These are phyloP conservation scores for Tetracladium setigerum DNA, from an alignment of 495 filamentous ascomycete genomes.

Conservation along the genomic window DNA sequence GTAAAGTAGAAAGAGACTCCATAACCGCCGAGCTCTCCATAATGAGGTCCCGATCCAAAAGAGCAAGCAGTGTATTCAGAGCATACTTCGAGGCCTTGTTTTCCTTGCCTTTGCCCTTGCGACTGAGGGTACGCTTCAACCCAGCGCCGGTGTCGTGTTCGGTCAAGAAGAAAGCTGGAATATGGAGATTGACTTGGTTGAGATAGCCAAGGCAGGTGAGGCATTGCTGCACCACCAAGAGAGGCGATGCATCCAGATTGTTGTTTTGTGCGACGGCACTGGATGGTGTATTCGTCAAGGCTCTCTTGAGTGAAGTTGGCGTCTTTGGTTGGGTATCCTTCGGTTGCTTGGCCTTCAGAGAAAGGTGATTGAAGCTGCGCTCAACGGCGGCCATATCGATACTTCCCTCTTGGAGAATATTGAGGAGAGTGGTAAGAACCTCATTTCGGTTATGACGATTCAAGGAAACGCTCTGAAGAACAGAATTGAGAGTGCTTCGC, in stretches of 20 bases:
- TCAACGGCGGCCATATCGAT: slow-evolving; percentile 89
- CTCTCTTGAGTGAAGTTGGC: slow-evolving; percentile 64
- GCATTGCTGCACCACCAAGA: slow-evolving; percentile 94
- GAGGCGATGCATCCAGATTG: slow-evolving; percentile 75
- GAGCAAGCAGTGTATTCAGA: slow-evolving; percentile 78
- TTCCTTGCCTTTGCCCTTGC: slow-evolving; percentile 81
- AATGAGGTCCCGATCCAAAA: slow-evolving; percentile 85
- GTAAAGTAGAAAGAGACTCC: slow-evolving; percentile 80
- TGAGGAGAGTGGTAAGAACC: slow-evolving; percentile 86
- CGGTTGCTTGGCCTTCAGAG: slow-evolving; percentile 79
- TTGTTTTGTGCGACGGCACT: slow-evolving; percentile 34
- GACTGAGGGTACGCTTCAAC: slow-evolving; percentile 67
- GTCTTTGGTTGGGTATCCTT: slow-evolving; percentile 63
- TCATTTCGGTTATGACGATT: slow-evolving; percentile 92
- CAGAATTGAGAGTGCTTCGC: slow-evolving; percentile 70
- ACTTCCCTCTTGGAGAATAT: slow-evolving; percentile 95
- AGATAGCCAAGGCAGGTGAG: slow-evolving; percentile 74
- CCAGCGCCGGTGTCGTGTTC: slow-evolving; percentile 76
- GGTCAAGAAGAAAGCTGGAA: slow-evolving; percentile 88
- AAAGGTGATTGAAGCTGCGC: slow-evolving; percentile 87
- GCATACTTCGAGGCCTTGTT: slow-evolving; percentile 79
- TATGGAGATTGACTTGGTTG: slow-evolving; percentile 71
- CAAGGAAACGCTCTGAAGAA: slow-evolving; percentile 82
- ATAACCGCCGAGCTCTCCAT: slow-evolving; percentile 94
- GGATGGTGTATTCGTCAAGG: slow-evolving; percentile 29